These are phyloP conservation scores for Arabidopsis thaliana DNA, from an alignment of 345 rosid genomes.

Conservation along the genomic window DNA sequence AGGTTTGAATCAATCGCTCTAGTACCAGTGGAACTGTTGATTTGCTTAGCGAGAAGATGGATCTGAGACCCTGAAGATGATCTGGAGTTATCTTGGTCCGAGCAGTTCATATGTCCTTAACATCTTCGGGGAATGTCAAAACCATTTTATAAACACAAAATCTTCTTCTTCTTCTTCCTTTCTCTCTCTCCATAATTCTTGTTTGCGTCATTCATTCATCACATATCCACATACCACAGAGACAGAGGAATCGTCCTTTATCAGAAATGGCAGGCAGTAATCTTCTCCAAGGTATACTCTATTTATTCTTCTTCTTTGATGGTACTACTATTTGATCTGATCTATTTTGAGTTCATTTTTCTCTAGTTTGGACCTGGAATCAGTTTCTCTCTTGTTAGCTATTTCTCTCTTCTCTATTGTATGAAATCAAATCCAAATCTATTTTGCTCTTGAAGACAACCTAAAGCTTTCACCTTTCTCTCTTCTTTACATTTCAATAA, in stretches of 20 bases:
- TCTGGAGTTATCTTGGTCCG: neutral
- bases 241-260: constrained; percentile 22
- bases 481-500: too few relatives aligned
- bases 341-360: neutral
- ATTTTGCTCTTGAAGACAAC: too few relatives aligned
- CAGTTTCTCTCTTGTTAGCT: neutral
- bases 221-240: neutral
- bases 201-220: constrained; percentile 5
- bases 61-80: too few relatives aligned
- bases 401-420: neutral
- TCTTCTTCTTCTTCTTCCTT: neutral
- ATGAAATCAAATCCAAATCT: too few relatives aligned
- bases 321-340: constrained; percentile 23
- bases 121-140: constrained; percentile 23
- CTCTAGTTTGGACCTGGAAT: constrained; percentile 8
- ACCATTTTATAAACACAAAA: constrained; percentile 23
- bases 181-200: constrained; percentile 11
- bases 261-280: constrained; percentile 60
- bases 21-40: too few relatives aligned
- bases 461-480: too few relatives aligned
- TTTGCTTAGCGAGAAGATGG: too few relatives aligned
- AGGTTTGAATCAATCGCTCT: too few relatives aligned
- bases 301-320: neutral
- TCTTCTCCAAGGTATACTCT: constrained; percentile 66
- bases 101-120: constrained; percentile 33